A percentile compares a stretch with the other conserved stretches of the same genome.
phyloP scores from a whole-genome alignment of 495 filamentous ascomycete species.

The Ramalina peruviana region DNA sequence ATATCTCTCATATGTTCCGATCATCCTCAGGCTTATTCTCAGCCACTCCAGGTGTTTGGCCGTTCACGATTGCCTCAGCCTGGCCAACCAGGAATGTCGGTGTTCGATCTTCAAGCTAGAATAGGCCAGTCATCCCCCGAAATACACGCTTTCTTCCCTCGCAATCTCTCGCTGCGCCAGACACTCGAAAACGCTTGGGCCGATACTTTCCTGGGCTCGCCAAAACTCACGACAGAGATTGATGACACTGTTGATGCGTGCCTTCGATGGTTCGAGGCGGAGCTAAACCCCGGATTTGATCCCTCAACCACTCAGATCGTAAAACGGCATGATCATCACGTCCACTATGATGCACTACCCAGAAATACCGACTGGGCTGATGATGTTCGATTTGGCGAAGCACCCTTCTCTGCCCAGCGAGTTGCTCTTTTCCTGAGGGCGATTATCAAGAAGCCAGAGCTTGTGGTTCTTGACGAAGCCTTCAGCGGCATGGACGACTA shows the following conservation, averaged over 20 bases:
- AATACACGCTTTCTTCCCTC: conserved; percentile 84
- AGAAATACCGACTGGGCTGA: conserved; percentile 52
- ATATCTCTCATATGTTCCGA: conserved; percentile 87
- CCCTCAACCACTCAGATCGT: neutral
- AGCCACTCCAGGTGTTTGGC: conserved; percentile 75
- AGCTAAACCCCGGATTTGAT: conserved; percentile 44
- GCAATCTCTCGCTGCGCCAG: conserved; percentile 56
- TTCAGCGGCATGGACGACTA: conserved; percentile 78
- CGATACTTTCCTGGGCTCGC: conserved; percentile 65
- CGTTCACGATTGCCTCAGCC: conserved; percentile 61
- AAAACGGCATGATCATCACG: neutral
- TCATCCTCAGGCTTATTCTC: conserved; percentile 85
- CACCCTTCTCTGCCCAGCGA: conserved; percentile 67
- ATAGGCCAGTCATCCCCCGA: conserved; percentile 90
- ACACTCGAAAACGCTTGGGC: conserved; percentile 76
- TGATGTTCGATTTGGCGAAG: conserved; percentile 52
- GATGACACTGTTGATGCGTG: conserved; percentile 45
- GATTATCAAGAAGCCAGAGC: conserved; percentile 66
- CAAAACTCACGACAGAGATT: conserved; percentile 41
- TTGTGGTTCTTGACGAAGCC: conserved; percentile 85
- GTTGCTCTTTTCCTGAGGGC: conserved; percentile 76
- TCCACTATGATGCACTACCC: conserved; percentile 12
- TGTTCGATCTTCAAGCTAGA: conserved; percentile 81
- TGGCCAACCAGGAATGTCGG: conserved; percentile 61
- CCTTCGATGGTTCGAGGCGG: conserved; percentile 58